A percentile compares a stretch with the other conserved stretches of the same genome.
These are phyloP conservation scores for Arthrobotrys sphaeroides DNA, from an alignment of 2,329 filamentous ascomycete genomes.

Conservation along the genomic window DNA sequence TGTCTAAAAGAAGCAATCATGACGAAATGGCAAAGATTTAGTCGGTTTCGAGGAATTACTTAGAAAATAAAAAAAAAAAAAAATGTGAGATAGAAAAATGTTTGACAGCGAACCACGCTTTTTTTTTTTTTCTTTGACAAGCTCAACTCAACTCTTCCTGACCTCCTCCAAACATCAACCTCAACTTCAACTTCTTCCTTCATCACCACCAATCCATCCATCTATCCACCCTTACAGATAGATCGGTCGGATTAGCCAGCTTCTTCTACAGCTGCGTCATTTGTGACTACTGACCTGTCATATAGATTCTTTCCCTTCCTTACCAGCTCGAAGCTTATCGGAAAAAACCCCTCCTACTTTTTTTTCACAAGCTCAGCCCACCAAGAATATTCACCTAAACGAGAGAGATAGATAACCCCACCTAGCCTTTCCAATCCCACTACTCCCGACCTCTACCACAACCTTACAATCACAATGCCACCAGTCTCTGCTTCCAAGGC, in stretches of 20 bases:
- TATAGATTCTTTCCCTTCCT: not conserved
- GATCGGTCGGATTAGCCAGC: not conserved
- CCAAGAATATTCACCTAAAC: too few species aligned
- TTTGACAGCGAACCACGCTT: conserved; percentile 27
- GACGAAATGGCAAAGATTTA: conserved; percentile 39
- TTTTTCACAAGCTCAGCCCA: conserved; percentile 21
- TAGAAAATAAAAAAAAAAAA: conserved; percentile 6
- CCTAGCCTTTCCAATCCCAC: not conserved
- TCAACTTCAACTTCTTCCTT: conserved; percentile 4
- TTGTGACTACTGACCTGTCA: not conserved
- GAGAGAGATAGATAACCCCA: not conserved
- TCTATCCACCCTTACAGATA: not conserved
- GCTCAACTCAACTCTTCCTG: conserved; percentile 1
- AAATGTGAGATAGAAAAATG: conserved; percentile 29
- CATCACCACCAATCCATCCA: not conserved
- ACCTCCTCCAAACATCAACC: not conserved
- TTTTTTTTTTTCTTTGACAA: conserved; percentile 21
- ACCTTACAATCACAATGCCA: conserved; percentile 64
- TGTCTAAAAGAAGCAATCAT: conserved; percentile 29
- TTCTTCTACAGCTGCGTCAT: not conserved
- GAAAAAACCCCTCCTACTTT: conserved; percentile 30
- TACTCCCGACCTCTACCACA: not conserved
- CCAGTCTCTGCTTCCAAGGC: conserved; percentile 74
- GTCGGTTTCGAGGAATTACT: too few species aligned
- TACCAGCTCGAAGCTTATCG: conserved; percentile 14